Evolutionary conservation across 2,329 filamentous ascomycete genomes (phyloP), one percentile per base, ranked within the genome.

Genomic region (Kalmusia sp.): DNA sequence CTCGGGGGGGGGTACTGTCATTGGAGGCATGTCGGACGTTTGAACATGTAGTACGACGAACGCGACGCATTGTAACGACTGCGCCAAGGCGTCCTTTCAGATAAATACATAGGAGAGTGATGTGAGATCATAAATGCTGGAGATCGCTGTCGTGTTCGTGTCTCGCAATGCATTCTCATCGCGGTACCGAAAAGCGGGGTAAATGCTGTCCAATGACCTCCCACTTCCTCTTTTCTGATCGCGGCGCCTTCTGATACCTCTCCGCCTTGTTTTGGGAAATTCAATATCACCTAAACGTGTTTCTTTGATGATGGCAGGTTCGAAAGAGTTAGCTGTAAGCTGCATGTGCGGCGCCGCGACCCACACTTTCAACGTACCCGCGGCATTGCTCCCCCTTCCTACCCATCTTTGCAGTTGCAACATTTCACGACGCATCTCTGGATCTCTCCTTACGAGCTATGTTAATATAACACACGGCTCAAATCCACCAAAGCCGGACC

Each of bases 371-470:
- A 31, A 49, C 3, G 48, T 81, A 3, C 55, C 69, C 1, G 40
- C 30, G 4, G 67, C 74, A 1, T 57, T 58, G 0, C 70, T 82
- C 2, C 80, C 80, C 2, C 64, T 84, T 1, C 55, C 71, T n/a
- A 76, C 72, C 0, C 63, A 69, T 6, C 71, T 71, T 57, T 83
- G 81, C 58, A 80, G 81, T 67, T 83, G 81, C 70, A 68, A 70
- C 31, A 82, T 80, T 2, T 83, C 81, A 52, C 74, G 81, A 2
- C 79, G 77, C 33, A 55, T 72, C 4, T 80, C 79, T 0, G 80
- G 81, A 35, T 75, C 65, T 6, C 65, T 81, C 27, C 76, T 80
- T 61, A 74, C 69, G n/a, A 71, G 63, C 19, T 72, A 71, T 25
- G 51, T 72, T 1, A 53, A 59, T 7, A 80, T 79, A 71, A 74